Percentiles rank a stretch among this genome's conserved stretches.
Evolutionary conservation across 2,329 filamentous ascomycete species (phyloP).

Genomic region (Cladosporium colombiae): DNA sequence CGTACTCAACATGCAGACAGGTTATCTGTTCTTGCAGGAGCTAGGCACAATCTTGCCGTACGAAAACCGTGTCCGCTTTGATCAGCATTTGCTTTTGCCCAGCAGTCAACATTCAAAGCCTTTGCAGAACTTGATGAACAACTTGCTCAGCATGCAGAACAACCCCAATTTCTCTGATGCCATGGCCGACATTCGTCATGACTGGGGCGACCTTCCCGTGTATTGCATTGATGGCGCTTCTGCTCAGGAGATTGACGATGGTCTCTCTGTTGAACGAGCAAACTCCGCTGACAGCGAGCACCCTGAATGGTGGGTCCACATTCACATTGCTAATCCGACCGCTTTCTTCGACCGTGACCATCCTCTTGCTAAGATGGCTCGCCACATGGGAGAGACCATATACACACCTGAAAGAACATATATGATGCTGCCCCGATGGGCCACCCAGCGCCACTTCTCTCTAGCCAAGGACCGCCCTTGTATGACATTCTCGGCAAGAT

Average conservation of each 20-base stretch:
- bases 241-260: slow-evolving; percentile 76
- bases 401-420: slow-evolving; percentile 60
- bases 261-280: slow-evolving; percentile 65
- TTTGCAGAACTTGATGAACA: slow-evolving; percentile 44
- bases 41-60: slow-evolving; percentile 70
- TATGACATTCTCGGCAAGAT: slow-evolving; percentile 61
- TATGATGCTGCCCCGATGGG: slow-evolving; percentile 56
- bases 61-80: slow-evolving; percentile 67
- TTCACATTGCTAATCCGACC: slow-evolving; percentile 77
- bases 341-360: slow-evolving; percentile 65
- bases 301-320: slow-evolving; percentile 70
- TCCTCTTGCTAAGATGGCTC: slow-evolving; percentile 60
- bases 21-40: slow-evolving; percentile 73
- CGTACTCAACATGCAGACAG: slow-evolving; percentile 35
- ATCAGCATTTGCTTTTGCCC: slow-evolving; percentile 55
- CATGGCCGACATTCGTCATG: slow-evolving; percentile 59
- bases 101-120: slow-evolving; percentile 47
- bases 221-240: slow-evolving; percentile 71
- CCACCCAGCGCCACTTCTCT: slow-evolving; percentile 56
- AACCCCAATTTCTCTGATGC: slow-evolving; percentile 50
- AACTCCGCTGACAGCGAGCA: slow-evolving; percentile 34
- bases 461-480: slow-evolving; percentile 55
- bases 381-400: slow-evolving; percentile 57
- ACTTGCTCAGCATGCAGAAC: slow-evolving; percentile 30
- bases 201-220: slow-evolving; percentile 61